Evolutionary conservation across 352 stramenopile genomes (phyloP).

Genomic region (Phytophthora cactorum): DNA sequence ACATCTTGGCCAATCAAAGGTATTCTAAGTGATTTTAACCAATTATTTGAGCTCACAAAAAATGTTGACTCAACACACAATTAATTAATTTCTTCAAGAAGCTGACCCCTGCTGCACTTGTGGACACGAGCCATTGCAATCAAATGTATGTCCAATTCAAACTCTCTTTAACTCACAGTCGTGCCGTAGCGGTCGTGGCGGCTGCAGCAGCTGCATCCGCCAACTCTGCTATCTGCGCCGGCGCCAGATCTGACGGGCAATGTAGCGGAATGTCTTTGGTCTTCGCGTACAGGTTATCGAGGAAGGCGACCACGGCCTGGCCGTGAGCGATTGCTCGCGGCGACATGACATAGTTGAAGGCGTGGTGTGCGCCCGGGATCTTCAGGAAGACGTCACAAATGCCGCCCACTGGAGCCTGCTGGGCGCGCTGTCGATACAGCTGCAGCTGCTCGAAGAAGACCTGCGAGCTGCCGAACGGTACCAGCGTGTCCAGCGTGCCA

Average conservation of each 20-base stretch:
- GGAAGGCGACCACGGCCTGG: constrained; percentile 71
- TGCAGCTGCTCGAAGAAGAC: constrained; percentile 73
- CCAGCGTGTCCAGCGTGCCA: constrained; percentile 70
- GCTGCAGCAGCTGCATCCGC: neutral
- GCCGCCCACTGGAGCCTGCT: constrained; percentile 19
- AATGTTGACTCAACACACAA: constrained; percentile 22
- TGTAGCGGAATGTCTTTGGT: constrained; percentile 40
- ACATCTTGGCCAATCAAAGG: constrained; percentile 9
- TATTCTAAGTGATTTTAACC: neutral
- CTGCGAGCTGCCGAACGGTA: constrained; percentile 73
- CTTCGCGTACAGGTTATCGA: constrained; percentile 60
- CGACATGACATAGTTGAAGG: constrained; percentile 82
- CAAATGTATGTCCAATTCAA: neutral
- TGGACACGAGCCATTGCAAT: constrained; percentile 2
- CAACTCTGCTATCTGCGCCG: constrained; percentile 13
- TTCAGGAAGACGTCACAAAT: constrained; percentile 72
- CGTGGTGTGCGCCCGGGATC: constrained; percentile 67
- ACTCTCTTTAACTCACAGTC: constrained; percentile 12
- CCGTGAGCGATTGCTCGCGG: constrained; percentile 68
- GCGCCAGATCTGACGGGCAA: neutral
- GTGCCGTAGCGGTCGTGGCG: neutral
- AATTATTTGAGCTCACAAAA: constrained; percentile 6
- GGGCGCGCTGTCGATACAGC: constrained; percentile 38
- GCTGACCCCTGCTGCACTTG: neutral
- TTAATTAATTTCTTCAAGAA: constrained; percentile 14